Evolutionary conservation across 495 filamentous ascomycete species (phyloP), one percentile per base, ranked within the genome.

Genomic region (Lasiosphaeris hirsuta): DNA sequence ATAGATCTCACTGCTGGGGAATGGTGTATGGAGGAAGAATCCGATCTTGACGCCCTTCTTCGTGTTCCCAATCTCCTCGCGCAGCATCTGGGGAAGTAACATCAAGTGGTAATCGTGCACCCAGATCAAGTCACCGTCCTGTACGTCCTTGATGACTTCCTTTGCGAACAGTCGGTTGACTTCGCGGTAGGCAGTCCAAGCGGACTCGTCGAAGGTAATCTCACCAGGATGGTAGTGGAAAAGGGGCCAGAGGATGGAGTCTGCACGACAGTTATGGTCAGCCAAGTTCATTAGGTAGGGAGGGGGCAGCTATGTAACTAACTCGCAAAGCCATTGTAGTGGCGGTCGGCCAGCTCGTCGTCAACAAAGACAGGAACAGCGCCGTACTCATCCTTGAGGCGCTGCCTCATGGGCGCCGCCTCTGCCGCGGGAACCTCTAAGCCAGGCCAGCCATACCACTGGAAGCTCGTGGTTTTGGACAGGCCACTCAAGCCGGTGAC

Each of bases 371-470:
- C 85, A 4, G 90, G 89, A 37, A 89, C 76, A 11, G 88, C 88
- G 39, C 80, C 80, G 61, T 90, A 86, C 58, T 90, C 83, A 4
- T 89, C 84, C 68, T 86, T 85, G 46, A 92, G 73, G 47, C 84
- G 81, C 73, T 86, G 81, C 60, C 82, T 78, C 59, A 93, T 79
- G 62, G 80, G 81, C 23, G 71, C 79, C 8, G 82, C 74, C 63
- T 93, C 89, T 17, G 74, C 79, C 53, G 90, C 87, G 43, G 89
- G 88, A 30, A 92, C 81, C 65, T 96, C 89, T 54, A 96, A 68
- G 33, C 93, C 93, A 7, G 93, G 92, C 94, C 94, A 98, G 57
- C 93, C 93, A 71, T 96, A 97, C 93, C 94, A 98, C 69, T 90
- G 86, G 75, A 96, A 97, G 42, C 85, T 93, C 10, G 90, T 96